Evolutionary conservation across 371 early-diverging fungal genomes (phyloP).

Genomic region (Saksenaea vasiformis): DNA sequence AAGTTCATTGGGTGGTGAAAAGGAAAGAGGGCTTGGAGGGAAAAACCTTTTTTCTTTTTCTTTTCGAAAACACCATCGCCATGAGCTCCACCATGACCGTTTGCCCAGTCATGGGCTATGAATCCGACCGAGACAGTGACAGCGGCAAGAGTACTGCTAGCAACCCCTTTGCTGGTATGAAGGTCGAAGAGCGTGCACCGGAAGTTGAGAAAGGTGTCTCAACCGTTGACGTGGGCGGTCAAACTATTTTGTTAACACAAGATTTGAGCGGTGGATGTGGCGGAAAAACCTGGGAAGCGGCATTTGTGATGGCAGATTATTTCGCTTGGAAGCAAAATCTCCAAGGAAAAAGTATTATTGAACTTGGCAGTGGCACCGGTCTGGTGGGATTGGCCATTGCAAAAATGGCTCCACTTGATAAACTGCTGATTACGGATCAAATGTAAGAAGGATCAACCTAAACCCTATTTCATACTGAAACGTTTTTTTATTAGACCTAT

Average conservation of each 20-base stretch:
- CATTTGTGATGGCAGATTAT: constrained; percentile 46
- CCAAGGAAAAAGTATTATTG: constrained; percentile 28
- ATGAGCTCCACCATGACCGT: not conserved
- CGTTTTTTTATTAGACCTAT: constrained; percentile 28
- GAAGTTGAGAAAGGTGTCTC: constrained; percentile 17
- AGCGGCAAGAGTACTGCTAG: not conserved
- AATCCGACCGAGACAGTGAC: not conserved
- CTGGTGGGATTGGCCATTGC: constrained; percentile 48
- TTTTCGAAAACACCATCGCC: not conserved
- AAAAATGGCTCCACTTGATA: constrained; percentile 29
- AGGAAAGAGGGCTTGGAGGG: not conserved
- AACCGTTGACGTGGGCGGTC: constrained; percentile 15
- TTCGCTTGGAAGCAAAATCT: constrained; percentile 41
- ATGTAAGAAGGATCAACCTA: constrained; percentile 35
- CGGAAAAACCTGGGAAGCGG: constrained; percentile 52
- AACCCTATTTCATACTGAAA: not conserved
- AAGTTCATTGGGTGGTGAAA: not conserved
- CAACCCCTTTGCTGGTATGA: not conserved
- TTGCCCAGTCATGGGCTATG: not conserved
- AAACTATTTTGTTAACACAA: constrained; percentile 31
- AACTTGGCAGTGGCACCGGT: constrained; percentile 53
- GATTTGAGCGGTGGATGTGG: constrained; percentile 52
- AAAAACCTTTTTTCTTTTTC: not conserved
- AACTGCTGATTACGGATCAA: constrained; percentile 46
- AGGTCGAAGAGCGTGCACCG: constrained; percentile 5